Evolutionary conservation across 2,329 filamentous ascomycete species (phyloP).

Genomic region (Alternaria longipes): DNA sequence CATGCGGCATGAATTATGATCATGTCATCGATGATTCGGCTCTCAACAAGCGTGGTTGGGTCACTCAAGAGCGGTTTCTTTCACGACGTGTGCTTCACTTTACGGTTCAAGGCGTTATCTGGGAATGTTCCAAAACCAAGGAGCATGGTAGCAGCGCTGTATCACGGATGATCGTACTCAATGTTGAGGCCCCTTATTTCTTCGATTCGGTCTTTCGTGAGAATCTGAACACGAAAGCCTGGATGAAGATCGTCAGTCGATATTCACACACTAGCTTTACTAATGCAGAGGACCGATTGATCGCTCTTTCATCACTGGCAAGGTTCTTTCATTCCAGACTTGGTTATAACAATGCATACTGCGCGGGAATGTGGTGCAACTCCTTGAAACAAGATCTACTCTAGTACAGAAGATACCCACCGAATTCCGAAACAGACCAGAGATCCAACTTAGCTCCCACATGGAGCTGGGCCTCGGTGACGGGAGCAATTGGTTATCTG

Average conservation of each 20-base stretch:
- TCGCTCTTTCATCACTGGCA: no score
- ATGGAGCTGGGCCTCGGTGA: background rate
- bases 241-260: no score
- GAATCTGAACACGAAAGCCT: no score
- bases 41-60: slow-evolving; percentile 5
- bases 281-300: no score
- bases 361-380: no score
- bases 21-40: background rate
- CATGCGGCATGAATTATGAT: background rate
- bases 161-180: background rate
- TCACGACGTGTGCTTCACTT: slow-evolving; percentile 7
- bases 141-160: background rate
- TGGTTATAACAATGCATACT: no score
- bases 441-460: background rate
- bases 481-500: background rate
- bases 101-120: background rate
- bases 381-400: no score
- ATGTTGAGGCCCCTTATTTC: no score
- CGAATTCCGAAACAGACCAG: background rate
- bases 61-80: slow-evolving; percentile 1
- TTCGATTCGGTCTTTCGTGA: no score
- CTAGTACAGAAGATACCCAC: background rate
- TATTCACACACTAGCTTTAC: no score
- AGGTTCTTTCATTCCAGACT: no score
- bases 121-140: background rate